These are phyloP conservation scores for Rosa persica DNA, from an alignment of 306 rosid genomes.

Conservation along the genomic window DNA sequence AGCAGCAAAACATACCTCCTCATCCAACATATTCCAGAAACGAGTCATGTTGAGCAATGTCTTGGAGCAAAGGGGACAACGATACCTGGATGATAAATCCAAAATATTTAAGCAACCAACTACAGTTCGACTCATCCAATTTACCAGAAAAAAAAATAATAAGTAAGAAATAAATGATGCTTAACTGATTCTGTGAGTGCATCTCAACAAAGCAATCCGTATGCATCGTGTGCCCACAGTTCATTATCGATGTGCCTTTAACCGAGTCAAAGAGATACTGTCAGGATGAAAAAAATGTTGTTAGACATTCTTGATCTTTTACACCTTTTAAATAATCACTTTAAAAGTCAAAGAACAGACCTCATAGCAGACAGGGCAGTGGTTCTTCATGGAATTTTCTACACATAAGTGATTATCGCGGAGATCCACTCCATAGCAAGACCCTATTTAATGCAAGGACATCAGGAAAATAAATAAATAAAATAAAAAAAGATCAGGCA, in stretches of 20 bases:
- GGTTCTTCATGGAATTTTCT: slow-evolving; percentile 70
- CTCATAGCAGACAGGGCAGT: slow-evolving; percentile 80
- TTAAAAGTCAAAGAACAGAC: slow-evolving; percentile 37
- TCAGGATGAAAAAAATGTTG: slow-evolving; percentile 21
- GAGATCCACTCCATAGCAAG: slow-evolving; percentile 51
- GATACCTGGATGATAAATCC: slow-evolving; percentile 47
- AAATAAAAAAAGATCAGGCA: neutral
- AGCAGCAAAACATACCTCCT: slow-evolving; percentile 39
- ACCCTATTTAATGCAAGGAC: slow-evolving; percentile 37
- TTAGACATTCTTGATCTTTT: slow-evolving; percentile 26
- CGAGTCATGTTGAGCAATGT: slow-evolving; percentile 44
- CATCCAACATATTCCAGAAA: slow-evolving; percentile 48
- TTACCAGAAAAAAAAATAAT: neutral
- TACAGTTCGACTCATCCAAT: neutral
- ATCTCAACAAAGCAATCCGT: slow-evolving; percentile 50
- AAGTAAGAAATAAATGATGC: slow-evolving; percentile 4
- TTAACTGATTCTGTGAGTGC: slow-evolving; percentile 52
- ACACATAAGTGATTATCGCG: slow-evolving; percentile 65
- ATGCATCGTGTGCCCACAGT: slow-evolving; percentile 85
- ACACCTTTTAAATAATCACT: neutral
- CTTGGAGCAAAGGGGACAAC: slow-evolving; percentile 74
- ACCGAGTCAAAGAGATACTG: slow-evolving; percentile 77
- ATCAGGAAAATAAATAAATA: neutral
- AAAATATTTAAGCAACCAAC: slow-evolving; percentile 16
- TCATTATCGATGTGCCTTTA: slow-evolving; percentile 45